These are phyloP conservation scores for Neofusicoccum umdonicola DNA, from an alignment of 2,329 filamentous ascomycete genomes.

Conservation along the genomic window DNA sequence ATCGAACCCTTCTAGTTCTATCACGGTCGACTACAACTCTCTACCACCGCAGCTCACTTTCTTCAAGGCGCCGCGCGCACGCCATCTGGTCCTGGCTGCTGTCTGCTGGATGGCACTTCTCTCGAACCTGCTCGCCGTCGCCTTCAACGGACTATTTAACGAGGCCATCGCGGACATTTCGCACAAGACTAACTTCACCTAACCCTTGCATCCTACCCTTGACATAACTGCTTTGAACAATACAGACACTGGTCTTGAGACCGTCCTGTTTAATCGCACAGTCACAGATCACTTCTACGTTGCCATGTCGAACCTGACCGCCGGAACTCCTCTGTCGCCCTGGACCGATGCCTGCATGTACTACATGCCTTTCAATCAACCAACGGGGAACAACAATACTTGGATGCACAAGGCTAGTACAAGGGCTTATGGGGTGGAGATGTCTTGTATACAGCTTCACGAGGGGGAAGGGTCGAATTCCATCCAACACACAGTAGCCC, in stretches of 20 bases:
- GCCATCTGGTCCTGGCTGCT: conserved; percentile 47
- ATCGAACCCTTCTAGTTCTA: conserved; percentile 28
- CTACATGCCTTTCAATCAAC: conserved; percentile 47
- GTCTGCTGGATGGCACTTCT: conserved; percentile 52
- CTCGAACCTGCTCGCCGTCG: conserved; percentile 54
- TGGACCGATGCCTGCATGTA: conserved; percentile 50
- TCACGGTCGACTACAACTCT: conserved; percentile 53
- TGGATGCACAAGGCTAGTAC: conserved; percentile 29
- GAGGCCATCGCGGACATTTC: conserved; percentile 28
- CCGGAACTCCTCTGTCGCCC: conserved; percentile 44
- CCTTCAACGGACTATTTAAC: conserved; percentile 52
- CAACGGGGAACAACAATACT: not conserved
- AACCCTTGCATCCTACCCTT: conserved; percentile 17
- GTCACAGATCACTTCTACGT: conserved; percentile 42
- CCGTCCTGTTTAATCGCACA: not conserved
- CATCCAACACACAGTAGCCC: not conserved
- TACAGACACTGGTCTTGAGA: not conserved
- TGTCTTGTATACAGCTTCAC: conserved; percentile 34
- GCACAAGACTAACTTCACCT: conserved; percentile 12
- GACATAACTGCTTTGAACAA: not conserved
- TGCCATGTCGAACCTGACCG: conserved; percentile 46
- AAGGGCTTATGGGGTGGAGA: conserved; percentile 32
- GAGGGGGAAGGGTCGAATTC: not conserved
- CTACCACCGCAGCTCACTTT: conserved; percentile 55
- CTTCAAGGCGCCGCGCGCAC: conserved; percentile 44